Conservation (phyloP, 129 eudicot species). For the Tanacetum coccineum region DNA sequence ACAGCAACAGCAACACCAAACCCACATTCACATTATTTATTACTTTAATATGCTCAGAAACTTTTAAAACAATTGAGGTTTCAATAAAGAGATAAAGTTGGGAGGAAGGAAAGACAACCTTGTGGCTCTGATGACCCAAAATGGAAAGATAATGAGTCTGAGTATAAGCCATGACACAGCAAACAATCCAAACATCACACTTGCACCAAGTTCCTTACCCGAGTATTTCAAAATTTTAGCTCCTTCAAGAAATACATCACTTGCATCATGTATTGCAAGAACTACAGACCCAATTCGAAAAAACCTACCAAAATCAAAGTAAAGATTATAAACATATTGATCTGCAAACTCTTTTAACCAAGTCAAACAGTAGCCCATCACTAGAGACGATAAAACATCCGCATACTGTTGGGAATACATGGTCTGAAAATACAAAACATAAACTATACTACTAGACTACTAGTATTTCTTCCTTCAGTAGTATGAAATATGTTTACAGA, state of each 20-base stretch:
- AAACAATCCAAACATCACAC: slow-evolving; percentile 63
- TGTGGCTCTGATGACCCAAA: slow-evolving; percentile 69
- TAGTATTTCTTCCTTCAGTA: neutral
- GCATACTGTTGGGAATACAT: neutral
- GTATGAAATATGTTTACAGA: neutral
- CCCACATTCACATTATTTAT: neutral
- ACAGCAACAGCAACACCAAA: slow-evolving; percentile 20
- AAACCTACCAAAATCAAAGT: slow-evolving; percentile 38
- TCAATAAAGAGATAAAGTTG: neutral
- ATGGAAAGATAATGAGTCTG: slow-evolving; percentile 70
- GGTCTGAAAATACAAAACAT: neutral
- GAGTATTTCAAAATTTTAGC: slow-evolving; percentile 77
- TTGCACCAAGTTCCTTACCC: slow-evolving; percentile 67
- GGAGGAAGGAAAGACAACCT: slow-evolving; percentile 37
- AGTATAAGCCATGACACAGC: slow-evolving; percentile 72
- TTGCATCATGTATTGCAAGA: slow-evolving; percentile 82
- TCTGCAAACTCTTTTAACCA: neutral
- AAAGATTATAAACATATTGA: neutral
- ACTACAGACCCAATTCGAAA: slow-evolving; percentile 59
- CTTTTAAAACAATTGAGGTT: neutral
- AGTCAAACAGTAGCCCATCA: neutral
- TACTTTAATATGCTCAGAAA: neutral
- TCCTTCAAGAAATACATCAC: slow-evolving; percentile 80
- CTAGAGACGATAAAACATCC: neutral
- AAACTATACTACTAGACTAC: neutral